Evolutionary conservation across 108 stramenopile genomes (phyloP).

Genomic region (Bacterosira constricta): DNA sequence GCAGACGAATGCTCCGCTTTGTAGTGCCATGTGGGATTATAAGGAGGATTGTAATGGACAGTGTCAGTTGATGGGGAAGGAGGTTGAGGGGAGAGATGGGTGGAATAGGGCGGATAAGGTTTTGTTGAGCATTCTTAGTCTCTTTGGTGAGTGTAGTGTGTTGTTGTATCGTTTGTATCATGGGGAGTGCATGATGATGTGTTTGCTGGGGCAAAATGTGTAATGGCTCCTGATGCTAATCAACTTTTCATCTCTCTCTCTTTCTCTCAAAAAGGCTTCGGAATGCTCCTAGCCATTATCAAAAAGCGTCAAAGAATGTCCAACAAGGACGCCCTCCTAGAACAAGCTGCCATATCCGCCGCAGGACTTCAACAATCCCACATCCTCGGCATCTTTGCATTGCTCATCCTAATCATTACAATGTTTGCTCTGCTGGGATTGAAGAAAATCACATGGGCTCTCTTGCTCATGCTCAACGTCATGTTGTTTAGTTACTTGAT

Average conservation of each 20-base stretch:
- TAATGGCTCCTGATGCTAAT: background rate
- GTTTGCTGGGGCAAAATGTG: too few relatives aligned
- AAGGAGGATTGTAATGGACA: slow-evolving; percentile 55
- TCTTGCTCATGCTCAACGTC: slow-evolving; percentile 74
- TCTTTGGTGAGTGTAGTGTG: slow-evolving; percentile 59
- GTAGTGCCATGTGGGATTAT: slow-evolving; percentile 72
- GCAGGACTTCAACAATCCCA: slow-evolving; percentile 83
- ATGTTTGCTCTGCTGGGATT: slow-evolving; percentile 74
- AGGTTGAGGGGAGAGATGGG: slow-evolving; percentile 47
- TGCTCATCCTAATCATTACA: slow-evolving; percentile 70
- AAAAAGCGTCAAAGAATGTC: slow-evolving; percentile 81
- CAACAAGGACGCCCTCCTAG: slow-evolving; percentile 84
- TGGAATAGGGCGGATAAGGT: slow-evolving; percentile 84
- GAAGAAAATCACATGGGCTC: slow-evolving; percentile 83
- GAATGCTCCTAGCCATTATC: slow-evolving; percentile 73
- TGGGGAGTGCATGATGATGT: too few relatives aligned
- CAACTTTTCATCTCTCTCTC: slow-evolving; percentile 2
- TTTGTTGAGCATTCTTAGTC: slow-evolving; percentile 65
- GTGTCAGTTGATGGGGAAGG: slow-evolving; percentile 58
- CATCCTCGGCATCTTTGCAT: slow-evolving; percentile 72
- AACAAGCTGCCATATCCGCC: slow-evolving; percentile 83
- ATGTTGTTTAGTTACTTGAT: slow-evolving; percentile 84
- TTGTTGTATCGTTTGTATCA: too few relatives aligned
- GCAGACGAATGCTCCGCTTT: slow-evolving; percentile 77
- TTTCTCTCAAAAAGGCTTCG: slow-evolving; percentile 33